Conservation (phyloP, 176 grass and related monocot species). For the Tillandsia leiboldiana region DNA sequence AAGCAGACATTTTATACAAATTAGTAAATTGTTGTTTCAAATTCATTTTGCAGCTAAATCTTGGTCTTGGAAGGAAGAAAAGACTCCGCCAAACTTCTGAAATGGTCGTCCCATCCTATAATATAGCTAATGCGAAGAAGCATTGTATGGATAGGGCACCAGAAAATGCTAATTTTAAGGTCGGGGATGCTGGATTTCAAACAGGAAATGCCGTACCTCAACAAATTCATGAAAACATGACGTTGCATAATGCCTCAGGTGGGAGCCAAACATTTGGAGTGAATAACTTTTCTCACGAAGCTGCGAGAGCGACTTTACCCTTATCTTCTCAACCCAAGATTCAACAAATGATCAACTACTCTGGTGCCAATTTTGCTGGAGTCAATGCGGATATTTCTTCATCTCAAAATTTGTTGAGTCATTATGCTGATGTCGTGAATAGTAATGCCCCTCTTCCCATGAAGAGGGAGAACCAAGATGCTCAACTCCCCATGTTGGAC, state of each 20-base stretch:
- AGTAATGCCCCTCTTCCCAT: slow-evolving; percentile 45
- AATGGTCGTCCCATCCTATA: slow-evolving; percentile 54
- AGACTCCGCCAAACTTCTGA: slow-evolving; percentile 59
- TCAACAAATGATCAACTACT: slow-evolving; percentile 44
- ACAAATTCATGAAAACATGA: slow-evolving; percentile 34
- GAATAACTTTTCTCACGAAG: slow-evolving; percentile 57
- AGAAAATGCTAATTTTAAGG: slow-evolving; percentile 35
- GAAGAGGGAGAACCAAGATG: slow-evolving; percentile 82
- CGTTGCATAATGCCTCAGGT: slow-evolving; percentile 29
- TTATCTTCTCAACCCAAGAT: slow-evolving; percentile 35
- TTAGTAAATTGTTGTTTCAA: slow-evolving; percentile 19
- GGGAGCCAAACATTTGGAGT: slow-evolving; percentile 40
- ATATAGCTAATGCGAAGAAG: slow-evolving; percentile 74
- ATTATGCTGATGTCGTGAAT: slow-evolving; percentile 23
- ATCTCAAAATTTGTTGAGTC: slow-evolving; percentile 49
- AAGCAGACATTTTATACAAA: slow-evolving; percentile 1
- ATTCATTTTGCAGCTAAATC: slow-evolving; percentile 60
- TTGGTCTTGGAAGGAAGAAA: slow-evolving; percentile 82
- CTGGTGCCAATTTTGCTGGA: slow-evolving; percentile 45
- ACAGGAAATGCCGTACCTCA: slow-evolving; percentile 33
- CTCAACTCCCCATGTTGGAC: slow-evolving; percentile 31
- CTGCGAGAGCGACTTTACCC: slow-evolving; percentile 37
- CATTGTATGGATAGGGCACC: slow-evolving; percentile 62
- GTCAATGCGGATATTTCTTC: slow-evolving; percentile 46
- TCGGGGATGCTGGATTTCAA: slow-evolving; percentile 28